phyloP scores from a whole-genome alignment of 306 rosid genomes.

The Lathyrus aphaca region DNA sequence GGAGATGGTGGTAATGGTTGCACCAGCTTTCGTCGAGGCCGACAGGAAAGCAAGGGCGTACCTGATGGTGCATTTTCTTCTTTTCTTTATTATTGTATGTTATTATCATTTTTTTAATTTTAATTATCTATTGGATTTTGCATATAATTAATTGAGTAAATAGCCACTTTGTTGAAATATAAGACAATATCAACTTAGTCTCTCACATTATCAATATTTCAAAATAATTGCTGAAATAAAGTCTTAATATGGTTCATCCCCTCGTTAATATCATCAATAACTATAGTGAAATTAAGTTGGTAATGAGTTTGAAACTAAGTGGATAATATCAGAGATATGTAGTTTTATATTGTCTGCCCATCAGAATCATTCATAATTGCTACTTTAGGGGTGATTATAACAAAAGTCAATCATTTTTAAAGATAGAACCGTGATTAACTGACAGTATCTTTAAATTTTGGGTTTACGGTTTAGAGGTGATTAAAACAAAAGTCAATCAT shows the following conservation, averaged over 20 bases:
- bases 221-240: neutral
- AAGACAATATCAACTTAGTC: neutral
- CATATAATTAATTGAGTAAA: neutral
- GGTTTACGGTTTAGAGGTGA: too few species aligned
- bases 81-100: constrained; percentile 12
- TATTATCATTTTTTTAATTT: constrained; percentile 6
- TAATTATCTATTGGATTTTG: neutral
- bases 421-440: too few species aligned
- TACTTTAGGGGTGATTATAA: too few species aligned
- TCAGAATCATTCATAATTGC: too few species aligned
- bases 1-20: constrained; percentile 96
- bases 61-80: constrained; percentile 64
- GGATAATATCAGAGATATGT: neutral
- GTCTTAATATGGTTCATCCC: neutral
- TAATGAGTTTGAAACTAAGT: neutral
- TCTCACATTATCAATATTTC: neutral
- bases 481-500: too few species aligned
- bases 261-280: neutral
- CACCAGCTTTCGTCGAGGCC: constrained; percentile 68
- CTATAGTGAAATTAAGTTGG: neutral
- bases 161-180: neutral
- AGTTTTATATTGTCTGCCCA: too few species aligned
- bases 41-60: constrained; percentile 59
- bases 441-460: too few species aligned
- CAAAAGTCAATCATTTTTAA: too few species aligned